Evolutionary conservation across 345 rosid genomes (phyloP).

Genomic region (Theobroma cacao): DNA sequence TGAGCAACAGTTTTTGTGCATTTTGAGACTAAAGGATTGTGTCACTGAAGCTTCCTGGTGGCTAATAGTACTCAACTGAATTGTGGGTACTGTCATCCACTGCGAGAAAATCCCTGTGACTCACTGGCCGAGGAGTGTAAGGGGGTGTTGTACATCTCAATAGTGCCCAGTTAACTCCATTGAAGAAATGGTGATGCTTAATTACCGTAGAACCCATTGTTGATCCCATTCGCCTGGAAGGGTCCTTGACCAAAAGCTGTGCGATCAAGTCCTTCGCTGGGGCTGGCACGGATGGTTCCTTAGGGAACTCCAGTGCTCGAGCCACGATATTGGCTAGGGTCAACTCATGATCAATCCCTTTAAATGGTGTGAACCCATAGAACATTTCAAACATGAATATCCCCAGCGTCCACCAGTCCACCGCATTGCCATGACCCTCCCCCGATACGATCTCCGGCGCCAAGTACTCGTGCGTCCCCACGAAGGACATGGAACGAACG

Average conservation of each 20-base stretch:
- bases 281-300: conserved; percentile 43
- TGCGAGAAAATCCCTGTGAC: conserved; percentile 1
- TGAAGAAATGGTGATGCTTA: conserved; percentile 50
- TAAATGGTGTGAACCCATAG: conserved; percentile 56
- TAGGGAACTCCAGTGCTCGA: conserved; percentile 62
- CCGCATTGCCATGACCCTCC: conserved; percentile 67
- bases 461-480: conserved; percentile 66
- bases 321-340: conserved; percentile 64
- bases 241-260: conserved; percentile 54
- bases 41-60: background rate
- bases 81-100: conserved; percentile 12
- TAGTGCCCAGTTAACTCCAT: conserved; percentile 62
- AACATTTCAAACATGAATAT: conserved; percentile 56
- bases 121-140: conserved; percentile 28
- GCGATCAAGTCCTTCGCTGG: conserved; percentile 50
- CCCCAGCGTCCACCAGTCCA: conserved; percentile 77
- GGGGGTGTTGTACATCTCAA: conserved; percentile 57
- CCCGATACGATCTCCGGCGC: conserved; percentile 65
- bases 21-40: background rate
- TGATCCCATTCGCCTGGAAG: conserved; percentile 48
- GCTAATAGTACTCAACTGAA: conserved; percentile 45
- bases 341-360: conserved; percentile 51
- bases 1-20: background rate
- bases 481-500: conserved; percentile 61
- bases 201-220: conserved; percentile 53